Evolutionary conservation across 257 asterid genomes (phyloP), one percentile per base, ranked within the genome.

Genomic region (Parsonsia alboflavescens): DNA sequence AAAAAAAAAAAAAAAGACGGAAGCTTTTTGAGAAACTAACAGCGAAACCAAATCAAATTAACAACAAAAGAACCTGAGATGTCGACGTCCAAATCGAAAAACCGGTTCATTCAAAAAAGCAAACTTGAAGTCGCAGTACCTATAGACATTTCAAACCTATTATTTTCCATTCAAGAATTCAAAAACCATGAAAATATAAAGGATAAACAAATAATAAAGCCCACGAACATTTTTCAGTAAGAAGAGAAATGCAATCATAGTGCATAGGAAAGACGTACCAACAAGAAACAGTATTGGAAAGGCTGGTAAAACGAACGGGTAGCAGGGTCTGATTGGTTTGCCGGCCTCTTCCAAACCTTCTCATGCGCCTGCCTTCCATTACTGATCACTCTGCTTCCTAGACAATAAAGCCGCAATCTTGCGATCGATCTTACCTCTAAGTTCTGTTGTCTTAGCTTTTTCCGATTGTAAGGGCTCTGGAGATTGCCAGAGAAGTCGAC

Each of bases 61-160:
- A 16, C 30, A 50, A 48, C 48, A 49, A 36, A 62, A 67, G 22
- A 28, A 90, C 97, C 94, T 91, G 49, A 91, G 81, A 81, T 90
- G 78, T 45, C 82, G 82, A 57, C 97, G 91, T 69, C 97, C 98
- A 66, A 86, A 81, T 22, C 84, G 90, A 80, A 84, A 91, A 61
- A 93, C 76, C 36, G 96, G 89, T 49, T 85, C 89, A 74, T 93
- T 93, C 81, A 91, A 82, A 53, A 77, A 77, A 50, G 73, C 50
- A 7, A 86, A 86, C 80, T 93, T 93, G 85, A 80, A 79, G 82
- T 91, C 97, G 58, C 98, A 93, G 62, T 88, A 93, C 96, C 98
- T 89, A 79, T 28, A 83, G 36, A 21, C 2, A 77, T 17, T 17
- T 10, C 44, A 0, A 48, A 13, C 49, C 50, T 19, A 24, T 48